Evolutionary conservation across 2,329 filamentous ascomycete species (phyloP), one percentile per base, ranked within the genome.

Genomic region (Beauveria caledonica): DNA sequence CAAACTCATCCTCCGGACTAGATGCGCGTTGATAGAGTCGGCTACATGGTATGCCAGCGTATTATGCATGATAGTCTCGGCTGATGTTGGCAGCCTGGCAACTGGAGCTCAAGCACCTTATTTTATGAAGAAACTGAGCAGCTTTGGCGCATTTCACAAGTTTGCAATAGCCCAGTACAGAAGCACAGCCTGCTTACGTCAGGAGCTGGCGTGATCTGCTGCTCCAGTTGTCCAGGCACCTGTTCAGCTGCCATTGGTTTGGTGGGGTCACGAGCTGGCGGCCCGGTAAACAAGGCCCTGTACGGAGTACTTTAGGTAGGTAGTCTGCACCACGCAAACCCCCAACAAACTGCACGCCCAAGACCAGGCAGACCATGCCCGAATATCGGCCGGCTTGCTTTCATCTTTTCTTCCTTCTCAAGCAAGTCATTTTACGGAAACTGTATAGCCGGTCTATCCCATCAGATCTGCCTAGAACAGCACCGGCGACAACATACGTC

Each of bases 181-280:
- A 29, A 29, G 8, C 9, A 10, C 11, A 29, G 10, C 10, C 29
- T 33, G 11, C 11, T 36, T 36, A 36, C 11, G 33, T 36, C 5
- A 36, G 33, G 2, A 36, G 33, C 33, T 5, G 5, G 11, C 11
- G 11, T 46, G n/a, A 46, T 23, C 5, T 21, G 44, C 42, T 33
- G 29, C 29, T 33, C 11, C 29, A 57, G 44, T 33, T 10, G 10
- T 33, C 11, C 29, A 57, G 44, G 54, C 54, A 57, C 42, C 53
- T 48, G 44, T 42, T 44, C 53, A 39, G 54, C 54, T 29, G 40
- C 36, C 46, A 58, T 15, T 58, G 44, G 54, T 58, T 58, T 46
- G 45, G 45, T 58, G 55, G 45, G 55, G 55, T 58, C 46, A 58
- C 55, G 46, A 58, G 55, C 55, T 42, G 5, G 53, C 25, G 19